phyloP scores from a whole-genome alignment of 306 rosid genomes.

The Castanea crenata region DNA sequence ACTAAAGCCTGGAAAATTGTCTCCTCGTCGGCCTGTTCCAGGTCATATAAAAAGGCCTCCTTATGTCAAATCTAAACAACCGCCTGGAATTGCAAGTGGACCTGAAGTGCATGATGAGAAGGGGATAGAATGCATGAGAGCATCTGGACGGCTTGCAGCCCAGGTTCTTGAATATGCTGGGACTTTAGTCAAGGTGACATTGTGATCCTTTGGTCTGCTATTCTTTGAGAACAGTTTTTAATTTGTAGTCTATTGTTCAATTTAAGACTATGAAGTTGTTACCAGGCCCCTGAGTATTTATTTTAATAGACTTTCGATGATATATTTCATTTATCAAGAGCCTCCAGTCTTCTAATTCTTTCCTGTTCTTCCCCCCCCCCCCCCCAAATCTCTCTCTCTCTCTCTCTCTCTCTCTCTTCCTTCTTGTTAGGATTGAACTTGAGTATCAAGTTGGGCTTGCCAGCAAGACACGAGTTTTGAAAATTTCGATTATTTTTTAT shows the following conservation, averaged over 20 bases:
- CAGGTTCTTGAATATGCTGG: constrained; percentile 94
- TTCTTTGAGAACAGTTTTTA: background rate
- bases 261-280: background rate
- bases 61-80: constrained; percentile 57
- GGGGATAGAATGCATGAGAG: constrained; percentile 88
- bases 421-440: background rate
- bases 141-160: constrained; percentile 95
- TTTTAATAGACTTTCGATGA: background rate
- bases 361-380: background rate
- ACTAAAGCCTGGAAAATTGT: constrained; percentile 76
- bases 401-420: background rate
- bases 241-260: background rate
- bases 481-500: background rate
- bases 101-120: constrained; percentile 79
- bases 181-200: constrained; percentile 77
- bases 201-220: constrained; percentile 9
- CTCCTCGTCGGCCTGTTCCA: constrained; percentile 75
- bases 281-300: background rate
- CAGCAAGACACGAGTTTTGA: background rate
- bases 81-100: constrained; percentile 75
- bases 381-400: background rate
- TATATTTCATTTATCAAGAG: background rate
- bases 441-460: background rate
- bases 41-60: constrained; percentile 66
- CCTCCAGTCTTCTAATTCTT: background rate